Base-by-base conservation (phyloP, 305 asterid species). In the Rubia occidens region DNA sequence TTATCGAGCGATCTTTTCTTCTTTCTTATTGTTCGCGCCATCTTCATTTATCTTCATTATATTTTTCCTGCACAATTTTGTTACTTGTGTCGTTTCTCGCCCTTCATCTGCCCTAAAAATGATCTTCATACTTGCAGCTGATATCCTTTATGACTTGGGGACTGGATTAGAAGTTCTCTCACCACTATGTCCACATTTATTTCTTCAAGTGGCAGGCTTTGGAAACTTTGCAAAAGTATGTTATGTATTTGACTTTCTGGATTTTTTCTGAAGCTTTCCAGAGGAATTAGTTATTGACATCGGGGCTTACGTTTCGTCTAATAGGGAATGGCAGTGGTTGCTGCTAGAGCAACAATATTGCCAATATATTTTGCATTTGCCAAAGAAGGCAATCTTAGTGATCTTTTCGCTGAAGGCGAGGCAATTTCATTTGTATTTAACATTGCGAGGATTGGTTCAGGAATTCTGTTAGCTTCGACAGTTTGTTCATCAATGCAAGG, bases 311-410 rank as follows among this genome's bases (percentile, higher is more conserved):
- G 66, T 73, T 73, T 70, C 70, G 68, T 74, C 67, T 72, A 66
- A 59, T 84, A 94, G 96, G 96, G 99, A 80, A 86, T 94, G 96
- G 99, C 99, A 55, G 88, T 94, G 77, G 97, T 94, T 80, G 99
- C 99, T 60, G 99, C 99, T 80, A 84, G 99, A 85, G 96, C 97
- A 32, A 94, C 99, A 32, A 87, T 96, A 76, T 80, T 94, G 81
- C 97, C 99, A 58, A 85, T 94, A 76, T 90, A 94, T 79, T 90
- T 97, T 77, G 84, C 97, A 14, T 94, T 94, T 78, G 99, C 96
- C 71, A 94, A 90, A 84, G 99, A 90, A 88, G 97, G 99, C 69
- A 94, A 94, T 82, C 90, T 94, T 72, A 94, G 99, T 64, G 99
- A 94, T 78, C 92, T 94, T 76, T 94, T 90, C 73, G 97, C 97